Base-by-base conservation (phyloP, 805 yeast species). In the Alloascoidea hylecoeti region DNA sequence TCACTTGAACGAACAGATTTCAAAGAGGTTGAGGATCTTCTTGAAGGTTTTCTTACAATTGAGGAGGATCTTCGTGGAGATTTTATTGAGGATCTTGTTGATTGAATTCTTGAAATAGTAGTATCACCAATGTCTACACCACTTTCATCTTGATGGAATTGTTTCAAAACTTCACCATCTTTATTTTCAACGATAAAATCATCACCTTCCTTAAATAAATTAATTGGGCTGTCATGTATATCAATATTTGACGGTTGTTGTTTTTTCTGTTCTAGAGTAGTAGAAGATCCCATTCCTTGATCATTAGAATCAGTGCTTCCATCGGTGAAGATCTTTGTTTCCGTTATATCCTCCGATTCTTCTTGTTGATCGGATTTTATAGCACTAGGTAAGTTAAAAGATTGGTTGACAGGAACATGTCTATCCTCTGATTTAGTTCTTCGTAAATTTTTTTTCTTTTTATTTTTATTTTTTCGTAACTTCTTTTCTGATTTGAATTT, bases 161-260 rank as follows among this genome's bases (percentile, higher is more conserved):
- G 30, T n/a, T 72, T 76, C 37, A 89, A 50, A 34, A 86, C 68
- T 51, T 88, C 96, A 39, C 97, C 97, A 36, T 76, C 66, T 40
- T 69, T 72, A 56, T 86, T 92, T 53, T 89, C 98, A 39, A 89
- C 65, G 38, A 88, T 70, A 28, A 88, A 55, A 34, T 68, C 62
- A 28, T 62, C 49, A 17, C 94, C 95, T 47, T 85, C 95, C 35
- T 72, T 73, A 53, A 70, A 80, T 0, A 75, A 78, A 27, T 60
- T 55, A 28, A 50, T 39, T 23, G 30, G 30, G 13, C n/a, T 9
- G 30, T 23, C 30, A 23, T 9, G n/a, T 23, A 23, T 23, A 23
- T n/a, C n/a, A 9, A 9, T 9, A n/a, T 9, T 9, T 9, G 30
- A 23, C 9, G 30, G 30, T 23, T 23, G 9, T 23, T 23, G 30